A percentile compares a stretch with the other conserved stretches of the same genome.
Conservation (phyloP, 1,284 basidiomycete genomes). For the Fomitiporia mediterranea region DNA sequence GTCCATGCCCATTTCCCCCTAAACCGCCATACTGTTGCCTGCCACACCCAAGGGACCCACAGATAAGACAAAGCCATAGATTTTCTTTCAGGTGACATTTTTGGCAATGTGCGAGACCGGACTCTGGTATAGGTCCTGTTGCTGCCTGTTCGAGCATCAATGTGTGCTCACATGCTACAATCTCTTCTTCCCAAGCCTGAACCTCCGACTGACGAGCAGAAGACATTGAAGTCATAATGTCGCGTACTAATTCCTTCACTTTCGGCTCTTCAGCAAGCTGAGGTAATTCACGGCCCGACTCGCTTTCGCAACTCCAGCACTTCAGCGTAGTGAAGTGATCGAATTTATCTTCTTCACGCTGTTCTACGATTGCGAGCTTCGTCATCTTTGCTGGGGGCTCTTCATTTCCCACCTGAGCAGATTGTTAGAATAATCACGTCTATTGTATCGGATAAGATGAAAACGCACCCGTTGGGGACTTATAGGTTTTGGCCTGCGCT, state of each 20-base stretch:
- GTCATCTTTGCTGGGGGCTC: slow-evolving; percentile 85
- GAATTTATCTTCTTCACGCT: slow-evolving; percentile 87
- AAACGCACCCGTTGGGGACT: slow-evolving; percentile 59
- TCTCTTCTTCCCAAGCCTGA: slow-evolving; percentile 97
- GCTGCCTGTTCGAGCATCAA: slow-evolving; percentile 67
- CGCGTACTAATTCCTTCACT: slow-evolving; percentile 54
- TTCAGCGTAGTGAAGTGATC: slow-evolving; percentile 63
- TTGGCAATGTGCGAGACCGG: slow-evolving; percentile 71
- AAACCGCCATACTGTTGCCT: slow-evolving; percentile 82
- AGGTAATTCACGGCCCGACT: slow-evolving; percentile 48
- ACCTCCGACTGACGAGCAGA: slow-evolving; percentile 92
- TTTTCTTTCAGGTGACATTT: slow-evolving; percentile 84
- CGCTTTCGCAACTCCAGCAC: slow-evolving; percentile 71
- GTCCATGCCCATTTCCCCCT: slow-evolving; percentile 88
- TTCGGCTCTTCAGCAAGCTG: slow-evolving; percentile 31
- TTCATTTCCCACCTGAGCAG: slow-evolving; percentile 39
- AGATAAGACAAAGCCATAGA: slow-evolving; percentile 93
- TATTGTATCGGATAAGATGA: background rate
- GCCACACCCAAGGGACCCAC: slow-evolving; percentile 94
- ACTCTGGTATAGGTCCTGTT: slow-evolving; percentile 47
- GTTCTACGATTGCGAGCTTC: slow-evolving; percentile 84
- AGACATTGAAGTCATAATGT: slow-evolving; percentile 78
- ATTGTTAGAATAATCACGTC: background rate
- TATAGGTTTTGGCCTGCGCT: slow-evolving; percentile 62
- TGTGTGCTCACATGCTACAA: slow-evolving; percentile 84